Base-by-base conservation (phyloP, 2,329 filamentous ascomycete species). In the Venturia effusa region DNA sequence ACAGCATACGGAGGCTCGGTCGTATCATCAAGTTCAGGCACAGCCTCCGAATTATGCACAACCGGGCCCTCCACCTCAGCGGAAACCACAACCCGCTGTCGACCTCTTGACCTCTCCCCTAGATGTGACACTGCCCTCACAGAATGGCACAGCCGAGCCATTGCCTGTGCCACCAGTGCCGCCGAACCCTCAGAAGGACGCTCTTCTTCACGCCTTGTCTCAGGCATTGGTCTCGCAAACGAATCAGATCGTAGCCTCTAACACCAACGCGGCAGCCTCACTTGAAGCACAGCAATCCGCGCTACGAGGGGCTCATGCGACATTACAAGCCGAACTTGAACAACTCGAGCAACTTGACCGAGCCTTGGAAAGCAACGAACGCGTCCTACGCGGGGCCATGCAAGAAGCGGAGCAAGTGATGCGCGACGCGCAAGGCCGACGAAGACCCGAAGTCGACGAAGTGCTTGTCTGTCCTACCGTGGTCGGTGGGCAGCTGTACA, bases 121-220 rank as follows among this genome's bases (percentile, higher is more conserved):
- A 64, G 82, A 86, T 66, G 76, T 85, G 6, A 79, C 83, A 27
- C 74, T 86, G 4, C 82, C 83, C 13, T 78, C 78, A 7, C 77
- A 76, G 66, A 69, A 67, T 8, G n/a, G 80, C 75, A 32, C 80
- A 74, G 32, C 82, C 76, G 61, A 69, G 34, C 77, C 81, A 27
- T 72, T 85, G 8, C 81, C 88, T 6, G 85, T 91, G 0, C 93
- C 94, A 0, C 92, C 93, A 0, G 91, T 97, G 39, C 93, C 94
- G 0, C 92, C 92, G 0, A 99, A 99, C 70, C 94, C 94, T 0
- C 91, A 97, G 75, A 97, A 96, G 73, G 92, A 97, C 74, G 88
- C 89, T 24, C 83, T 97, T 19, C 81, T 96, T 3, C 83, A 83
- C 62, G 88, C 92, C 55, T 83, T 97, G 37, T 91, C 88, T 41